Conservation (phyloP, 352 stramenopile genomes). For the Pythium periplocum region DNA sequence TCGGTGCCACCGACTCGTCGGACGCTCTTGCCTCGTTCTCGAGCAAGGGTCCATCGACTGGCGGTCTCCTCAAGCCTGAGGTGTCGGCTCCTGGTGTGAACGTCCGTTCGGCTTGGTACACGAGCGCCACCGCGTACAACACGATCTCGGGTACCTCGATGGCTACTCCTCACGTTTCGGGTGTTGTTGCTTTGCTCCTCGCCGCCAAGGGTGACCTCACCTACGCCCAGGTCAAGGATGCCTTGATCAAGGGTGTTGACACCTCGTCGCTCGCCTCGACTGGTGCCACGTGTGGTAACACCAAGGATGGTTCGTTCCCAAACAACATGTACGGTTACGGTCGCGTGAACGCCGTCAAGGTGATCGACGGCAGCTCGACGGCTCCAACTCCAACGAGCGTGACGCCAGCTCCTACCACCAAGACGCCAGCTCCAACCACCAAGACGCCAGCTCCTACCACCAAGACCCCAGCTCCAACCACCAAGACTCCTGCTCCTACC, state of each 20-base stretch:
- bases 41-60: too few species aligned
- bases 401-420: constrained; percentile 1
- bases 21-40: too few species aligned
- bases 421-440: not conserved
- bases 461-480: not conserved
- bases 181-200: too few species aligned
- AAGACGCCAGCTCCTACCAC: constrained; percentile 1
- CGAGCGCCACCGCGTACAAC: too few species aligned
- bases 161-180: too few species aligned
- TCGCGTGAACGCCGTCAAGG: constrained; percentile 25
- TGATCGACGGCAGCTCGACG: not conserved
- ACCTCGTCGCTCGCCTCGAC: constrained; percentile 4
- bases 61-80: too few species aligned
- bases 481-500: constrained; percentile 1
- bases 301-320: constrained; percentile 22
- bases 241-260: constrained; percentile 13
- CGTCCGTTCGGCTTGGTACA: too few species aligned
- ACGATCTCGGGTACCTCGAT: not conserved
- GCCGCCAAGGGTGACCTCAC: too few species aligned
- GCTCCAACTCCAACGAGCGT: not conserved
- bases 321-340: constrained; percentile 43
- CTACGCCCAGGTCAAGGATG: constrained; percentile 5
- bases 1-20: too few species aligned
- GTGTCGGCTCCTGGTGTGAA: too few species aligned
- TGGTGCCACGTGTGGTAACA: constrained; percentile 21